Percentiles rank a stretch among this genome's conserved stretches.
Evolutionary conservation across 768 basidiomycete genomes (phyloP).

Genomic region (Trametes elegans): DNA sequence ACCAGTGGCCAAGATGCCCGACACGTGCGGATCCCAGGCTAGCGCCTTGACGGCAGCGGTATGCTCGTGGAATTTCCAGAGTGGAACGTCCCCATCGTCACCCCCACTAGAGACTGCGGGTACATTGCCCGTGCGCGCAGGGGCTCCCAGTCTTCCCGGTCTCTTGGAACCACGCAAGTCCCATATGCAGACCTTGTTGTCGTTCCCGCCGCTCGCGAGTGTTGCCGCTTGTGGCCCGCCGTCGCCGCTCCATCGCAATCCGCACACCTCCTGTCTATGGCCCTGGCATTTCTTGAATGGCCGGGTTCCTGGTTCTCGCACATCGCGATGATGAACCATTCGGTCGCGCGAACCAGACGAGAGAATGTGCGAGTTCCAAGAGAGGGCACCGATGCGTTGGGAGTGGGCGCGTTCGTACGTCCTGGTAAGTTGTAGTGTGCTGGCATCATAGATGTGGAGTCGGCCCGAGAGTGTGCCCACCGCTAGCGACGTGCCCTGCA

Average conservation of each 20-base stretch:
- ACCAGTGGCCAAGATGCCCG: slow-evolving; percentile 88
- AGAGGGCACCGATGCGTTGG: slow-evolving; percentile 89
- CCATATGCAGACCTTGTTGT: slow-evolving; percentile 99
- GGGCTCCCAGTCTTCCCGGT: slow-evolving; percentile 29
- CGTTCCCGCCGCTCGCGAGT: slow-evolving; percentile 94
- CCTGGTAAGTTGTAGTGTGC: slow-evolving; percentile 67
- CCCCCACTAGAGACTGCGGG: slow-evolving; percentile 25
- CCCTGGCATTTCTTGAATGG: slow-evolving; percentile 74
- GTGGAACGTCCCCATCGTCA: slow-evolving; percentile 48
- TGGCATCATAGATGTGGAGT: slow-evolving; percentile 92
- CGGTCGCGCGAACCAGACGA: slow-evolving; percentile 92
- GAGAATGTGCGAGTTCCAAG: slow-evolving; percentile 89
- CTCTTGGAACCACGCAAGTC: slow-evolving; percentile 72
- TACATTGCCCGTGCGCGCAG: slow-evolving; percentile 17
- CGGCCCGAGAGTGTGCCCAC: slow-evolving; percentile 89
- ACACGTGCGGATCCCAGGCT: slow-evolving; percentile 96
- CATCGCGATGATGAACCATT: slow-evolving; percentile 88
- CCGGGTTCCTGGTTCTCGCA: slow-evolving; percentile 61
- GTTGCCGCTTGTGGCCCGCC: slow-evolving; percentile 46
- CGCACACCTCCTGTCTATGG: slow-evolving; percentile 94
- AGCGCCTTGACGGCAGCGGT: slow-evolving; percentile 97
- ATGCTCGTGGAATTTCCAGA: slow-evolving; percentile 97
- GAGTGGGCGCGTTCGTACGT: slow-evolving; percentile 84
- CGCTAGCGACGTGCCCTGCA: slow-evolving; percentile 80
- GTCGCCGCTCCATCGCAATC: slow-evolving; percentile 83